Base-by-base conservation (phyloP, 1,284 basidiomycete species). In the Trichosporon faecale region DNA sequence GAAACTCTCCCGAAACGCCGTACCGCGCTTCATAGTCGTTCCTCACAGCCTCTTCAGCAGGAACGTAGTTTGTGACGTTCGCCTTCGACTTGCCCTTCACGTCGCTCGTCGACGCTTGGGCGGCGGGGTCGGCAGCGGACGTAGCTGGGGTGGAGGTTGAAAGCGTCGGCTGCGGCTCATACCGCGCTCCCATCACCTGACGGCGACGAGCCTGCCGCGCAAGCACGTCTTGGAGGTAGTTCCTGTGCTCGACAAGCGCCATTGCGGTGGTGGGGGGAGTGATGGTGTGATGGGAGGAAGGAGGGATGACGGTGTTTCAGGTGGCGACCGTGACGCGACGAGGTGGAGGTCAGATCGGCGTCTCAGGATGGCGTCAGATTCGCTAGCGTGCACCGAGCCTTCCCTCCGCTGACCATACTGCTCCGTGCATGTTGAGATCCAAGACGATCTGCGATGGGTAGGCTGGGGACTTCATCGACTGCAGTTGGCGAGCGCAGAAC, bases 21-120 rank as follows among this genome's bases (percentile, higher is more conserved):
- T 96, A 98, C 76, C 91, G 86, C 82, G 92, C 90, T 1, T 91
- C 93, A 79, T 97, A 96, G 84, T 98, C 95, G 80, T 97, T 98
- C 66, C 95, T 87, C 63, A 99, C 91, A 0, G 94, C 96, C 80
- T 98, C 94, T 80, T 98, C 96, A 74, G 94, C 91, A 1, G 92
- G 89, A 12, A 93, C 87, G 75, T 94, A 95, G 78, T 93, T 93
- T 55, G 76, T 72, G 2, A 78, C 75, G 33, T 79, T 78, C 33
- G 64, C 68, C 40, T 77, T 78, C 25, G 67, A 64, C 29, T 23
- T 66, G 40, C 31, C 60, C 44, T 21, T 68, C 23, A 35, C 44
- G 31, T 60, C 23, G 61, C 68, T 65, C 23, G 16, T 33, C 27
- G 60, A 29, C 9, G 46, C 21, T 6, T 60, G 65, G 9, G 60